Base-by-base conservation (phyloP, 345 rosid species). In the Camelina hispida region DNA sequence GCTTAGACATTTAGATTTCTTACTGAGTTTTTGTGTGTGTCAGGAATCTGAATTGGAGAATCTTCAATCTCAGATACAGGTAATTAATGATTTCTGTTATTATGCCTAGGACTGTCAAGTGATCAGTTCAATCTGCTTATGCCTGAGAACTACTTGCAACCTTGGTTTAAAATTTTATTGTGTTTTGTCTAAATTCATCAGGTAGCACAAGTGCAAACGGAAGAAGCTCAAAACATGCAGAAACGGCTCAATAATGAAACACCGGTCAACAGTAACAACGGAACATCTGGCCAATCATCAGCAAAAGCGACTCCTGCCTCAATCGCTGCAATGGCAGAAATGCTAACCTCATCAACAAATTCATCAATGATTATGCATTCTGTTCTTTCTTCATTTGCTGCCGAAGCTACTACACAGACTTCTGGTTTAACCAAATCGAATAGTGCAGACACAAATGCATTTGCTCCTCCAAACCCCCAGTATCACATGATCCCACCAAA, bases 321-420 rank as follows among this genome's bases (percentile, higher is more conserved):
- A 18, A 83, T 93, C 74, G 98, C 97, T 69, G 98, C 97, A 1
- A 91, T 90, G 90, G 71, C 71, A 9, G 71, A 66, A 20, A 66
- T 56, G 71, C 87, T 93, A 76, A 97, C 93, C 12, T 93, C 98
- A 23, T 91, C 97, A 8, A 85, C 85, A 48, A 71, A 71, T 78
- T 91, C 96, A 23, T 91, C 98, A 40, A 71, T 93, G 86, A 93
- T 93, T 28, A 91, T 89, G 98, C 95, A 85, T 43, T 88, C 93
- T 15, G 93, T 91, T 72, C 89, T 93, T 42, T 93, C 97, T 17
- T 78, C 97, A 14, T 87, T 93, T 66, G 97, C 98, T 4, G 98
- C 97, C 1, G 88, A 93, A 81, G 95, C 88, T 70, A 95, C 88
- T 70, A 95, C 97, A 30, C 87, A 87, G 58, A 80, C 75, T 60